Conservation (phyloP, 2,329 filamentous ascomycete species). For the Calonectria fujianensis region DNA sequence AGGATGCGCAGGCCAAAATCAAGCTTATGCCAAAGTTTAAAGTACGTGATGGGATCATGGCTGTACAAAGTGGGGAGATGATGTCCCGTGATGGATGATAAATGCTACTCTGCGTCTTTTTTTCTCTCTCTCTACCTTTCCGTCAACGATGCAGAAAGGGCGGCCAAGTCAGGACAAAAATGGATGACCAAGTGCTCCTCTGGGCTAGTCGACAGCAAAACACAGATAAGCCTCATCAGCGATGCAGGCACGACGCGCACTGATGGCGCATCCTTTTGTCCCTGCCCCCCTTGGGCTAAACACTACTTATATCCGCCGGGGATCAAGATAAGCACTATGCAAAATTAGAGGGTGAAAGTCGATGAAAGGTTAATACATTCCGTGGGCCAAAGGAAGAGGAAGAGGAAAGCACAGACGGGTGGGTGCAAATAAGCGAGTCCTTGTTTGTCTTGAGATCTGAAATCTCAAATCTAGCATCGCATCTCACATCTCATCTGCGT, state of each 20-base stretch:
- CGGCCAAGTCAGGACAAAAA: background rate
- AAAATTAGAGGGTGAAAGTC: slow-evolving; percentile 1
- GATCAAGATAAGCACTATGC: slow-evolving; percentile 18
- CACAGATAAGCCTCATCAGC: background rate
- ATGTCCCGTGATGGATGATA: slow-evolving; percentile 4
- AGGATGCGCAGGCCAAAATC: background rate
- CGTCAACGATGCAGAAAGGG: background rate
- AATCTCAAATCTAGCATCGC: slow-evolving; percentile 21
- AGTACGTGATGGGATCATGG: slow-evolving; percentile 10
- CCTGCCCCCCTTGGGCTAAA: background rate
- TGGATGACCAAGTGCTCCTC: slow-evolving; percentile 16
- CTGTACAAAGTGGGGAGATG: slow-evolving; percentile 4
- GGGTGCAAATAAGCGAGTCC: background rate
- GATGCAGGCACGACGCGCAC: background rate
- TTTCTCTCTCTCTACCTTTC: background rate
- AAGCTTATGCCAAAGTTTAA: slow-evolving; percentile 31
- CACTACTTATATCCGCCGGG: slow-evolving; percentile 1
- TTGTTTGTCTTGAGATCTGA: slow-evolving; percentile 1
- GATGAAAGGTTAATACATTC: background rate
- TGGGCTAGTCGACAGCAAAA: slow-evolving; percentile 2
- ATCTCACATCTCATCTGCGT: slow-evolving; percentile 16
- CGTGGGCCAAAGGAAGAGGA: background rate
- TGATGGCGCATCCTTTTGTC: background rate
- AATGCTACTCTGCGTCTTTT: slow-evolving; percentile 12
- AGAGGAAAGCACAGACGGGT: background rate